A percentile compares a stretch with the other conserved stretches of the same genome.
phyloP scores from a whole-genome alignment of 257 asterid species.

The Avicennia marina region DNA sequence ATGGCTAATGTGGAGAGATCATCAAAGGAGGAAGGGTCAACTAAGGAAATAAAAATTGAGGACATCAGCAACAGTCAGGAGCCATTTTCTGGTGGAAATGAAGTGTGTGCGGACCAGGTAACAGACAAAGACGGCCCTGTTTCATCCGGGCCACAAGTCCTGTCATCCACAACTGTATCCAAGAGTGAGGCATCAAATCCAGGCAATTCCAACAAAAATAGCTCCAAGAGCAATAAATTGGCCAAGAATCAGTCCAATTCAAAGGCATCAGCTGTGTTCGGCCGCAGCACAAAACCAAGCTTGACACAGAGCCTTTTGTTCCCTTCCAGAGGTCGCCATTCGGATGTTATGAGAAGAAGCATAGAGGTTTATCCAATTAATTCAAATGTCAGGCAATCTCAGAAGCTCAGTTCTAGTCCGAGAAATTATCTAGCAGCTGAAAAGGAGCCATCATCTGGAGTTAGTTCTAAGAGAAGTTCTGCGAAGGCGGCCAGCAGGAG shows the following conservation, averaged over 20 bases:
- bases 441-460: slow-evolving; percentile 25
- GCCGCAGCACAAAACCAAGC: slow-evolving; percentile 39
- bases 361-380: slow-evolving; percentile 41
- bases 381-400: slow-evolving; percentile 33
- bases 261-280: slow-evolving; percentile 39
- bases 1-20: slow-evolving; percentile 21
- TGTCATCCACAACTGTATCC: slow-evolving; percentile 23
- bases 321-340: slow-evolving; percentile 43
- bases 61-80: slow-evolving; percentile 16
- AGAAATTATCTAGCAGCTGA: slow-evolving; percentile 13
- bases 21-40: slow-evolving; percentile 15
- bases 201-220: slow-evolving; percentile 10
- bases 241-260: slow-evolving; percentile 34
- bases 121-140: slow-evolving; percentile 25
- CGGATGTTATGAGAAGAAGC: slow-evolving; percentile 58
- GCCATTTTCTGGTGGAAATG: slow-evolving; percentile 27
- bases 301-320: slow-evolving; percentile 58
- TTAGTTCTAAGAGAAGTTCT: slow-evolving; percentile 18
- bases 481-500: slow-evolving; percentile 28
- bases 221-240: slow-evolving; percentile 30
- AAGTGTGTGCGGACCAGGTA: slow-evolving; percentile 18
- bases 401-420: slow-evolving; percentile 9
- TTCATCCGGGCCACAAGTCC: slow-evolving; percentile 20
- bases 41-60: slow-evolving; percentile 25
- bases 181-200: slow-evolving; percentile 25